Conservation (phyloP, 805 yeast genomes). For the Lachancea sp. region DNA sequence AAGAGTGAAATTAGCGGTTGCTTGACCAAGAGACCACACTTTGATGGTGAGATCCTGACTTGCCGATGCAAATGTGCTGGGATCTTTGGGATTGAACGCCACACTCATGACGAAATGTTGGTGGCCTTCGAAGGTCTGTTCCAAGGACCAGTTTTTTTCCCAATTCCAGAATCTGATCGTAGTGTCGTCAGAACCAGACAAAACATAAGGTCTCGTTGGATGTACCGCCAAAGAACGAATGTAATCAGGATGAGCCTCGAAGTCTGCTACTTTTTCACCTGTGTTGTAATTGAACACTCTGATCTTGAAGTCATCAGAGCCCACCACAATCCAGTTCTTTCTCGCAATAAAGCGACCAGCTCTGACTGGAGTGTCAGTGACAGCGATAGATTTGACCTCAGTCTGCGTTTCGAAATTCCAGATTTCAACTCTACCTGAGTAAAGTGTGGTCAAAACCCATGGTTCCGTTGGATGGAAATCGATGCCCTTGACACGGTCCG, state of each 20-base stretch:
- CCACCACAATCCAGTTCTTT: conserved; percentile 95
- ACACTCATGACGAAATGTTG: conserved; percentile 92
- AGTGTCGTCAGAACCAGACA: conserved; percentile 89
- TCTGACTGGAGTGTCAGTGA: conserved; percentile 93
- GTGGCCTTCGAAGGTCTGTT: conserved; percentile 92
- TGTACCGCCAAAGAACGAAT: conserved; percentile 91
- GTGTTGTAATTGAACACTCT: conserved; percentile 94
- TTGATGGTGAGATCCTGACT: conserved; percentile 94
- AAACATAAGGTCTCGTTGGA: conserved; percentile 82
- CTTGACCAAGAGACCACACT: conserved; percentile 89
- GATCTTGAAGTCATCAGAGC: conserved; percentile 91
- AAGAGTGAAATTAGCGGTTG: conserved; percentile 84
- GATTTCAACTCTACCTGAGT: conserved; percentile 77
- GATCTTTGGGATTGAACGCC: conserved; percentile 95
- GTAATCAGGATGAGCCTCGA: conserved; percentile 97
- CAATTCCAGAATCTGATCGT: conserved; percentile 94
- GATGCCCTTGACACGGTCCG: conserved; percentile 95
- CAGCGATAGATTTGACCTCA: conserved; percentile 83
- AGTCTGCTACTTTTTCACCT: conserved; percentile 88
- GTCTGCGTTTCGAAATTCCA: conserved; percentile 86
- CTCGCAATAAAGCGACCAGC: conserved; percentile 93
- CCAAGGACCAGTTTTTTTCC: conserved; percentile 88
- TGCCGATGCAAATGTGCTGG: conserved; percentile 95
- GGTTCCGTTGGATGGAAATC: conserved; percentile 98
- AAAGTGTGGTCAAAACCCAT: conserved; percentile 88